These are phyloP conservation scores for Polychaeton citri DNA, from an alignment of 2,329 filamentous ascomycete genomes.

Conservation along the genomic window DNA sequence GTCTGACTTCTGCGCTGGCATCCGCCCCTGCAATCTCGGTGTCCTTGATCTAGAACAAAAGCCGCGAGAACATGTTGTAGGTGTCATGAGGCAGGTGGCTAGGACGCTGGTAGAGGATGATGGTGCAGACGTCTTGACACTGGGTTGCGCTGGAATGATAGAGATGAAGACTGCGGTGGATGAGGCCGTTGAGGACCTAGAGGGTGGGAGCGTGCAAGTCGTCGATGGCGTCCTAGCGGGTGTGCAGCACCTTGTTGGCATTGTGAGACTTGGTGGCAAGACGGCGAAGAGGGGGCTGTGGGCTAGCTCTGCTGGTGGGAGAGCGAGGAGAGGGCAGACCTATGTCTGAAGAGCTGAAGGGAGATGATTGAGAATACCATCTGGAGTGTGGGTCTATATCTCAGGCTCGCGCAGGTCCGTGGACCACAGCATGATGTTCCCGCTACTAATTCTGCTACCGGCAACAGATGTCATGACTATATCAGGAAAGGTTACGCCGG, in stretches of 20 bases:
- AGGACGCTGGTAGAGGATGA: constrained; percentile 25
- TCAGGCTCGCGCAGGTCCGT: no score
- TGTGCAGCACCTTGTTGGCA: constrained; percentile 31
- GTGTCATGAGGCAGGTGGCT: constrained; percentile 26
- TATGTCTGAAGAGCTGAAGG: no score
- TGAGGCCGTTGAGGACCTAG: constrained; percentile 31
- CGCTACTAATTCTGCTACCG: no score
- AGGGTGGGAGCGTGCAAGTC: constrained; percentile 31
- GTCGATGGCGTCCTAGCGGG: constrained; percentile 39
- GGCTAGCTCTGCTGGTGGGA: constrained; percentile 24
- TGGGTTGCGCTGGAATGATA: constrained; percentile 39
- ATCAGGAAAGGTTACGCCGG: no score
- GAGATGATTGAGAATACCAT: no score
- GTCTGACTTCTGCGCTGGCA: constrained; percentile 28
- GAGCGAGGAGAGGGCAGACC: constrained; percentile 26
- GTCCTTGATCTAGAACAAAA: constrained; percentile 33
- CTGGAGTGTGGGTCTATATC: no score
- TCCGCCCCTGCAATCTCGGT: constrained; percentile 28
- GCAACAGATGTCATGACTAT: no score
- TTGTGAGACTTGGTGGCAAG: constrained; percentile 32
- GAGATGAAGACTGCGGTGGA: constrained; percentile 34
- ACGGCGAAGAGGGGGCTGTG: constrained; percentile 34
- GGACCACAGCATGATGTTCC: no score
- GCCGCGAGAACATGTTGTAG: constrained; percentile 26
- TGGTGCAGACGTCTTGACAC: constrained; percentile 29